phyloP scores from a whole-genome alignment of 2,329 filamentous ascomycete species.

The Aspergillus ruber region DNA sequence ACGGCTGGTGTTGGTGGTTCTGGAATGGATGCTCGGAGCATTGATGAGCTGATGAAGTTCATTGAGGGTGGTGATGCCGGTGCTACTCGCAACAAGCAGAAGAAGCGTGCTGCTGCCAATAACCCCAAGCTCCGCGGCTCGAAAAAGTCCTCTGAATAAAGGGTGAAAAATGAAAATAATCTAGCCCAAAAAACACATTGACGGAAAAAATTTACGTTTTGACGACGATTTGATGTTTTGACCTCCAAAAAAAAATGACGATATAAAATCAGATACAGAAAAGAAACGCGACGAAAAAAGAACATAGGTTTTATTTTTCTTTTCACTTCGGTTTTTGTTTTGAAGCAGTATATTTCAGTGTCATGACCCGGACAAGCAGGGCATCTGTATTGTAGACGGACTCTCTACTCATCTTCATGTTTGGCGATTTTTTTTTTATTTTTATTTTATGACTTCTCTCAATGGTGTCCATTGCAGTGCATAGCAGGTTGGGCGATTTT shows the following conservation, averaged over 20 bases:
- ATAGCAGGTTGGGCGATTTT: slow-evolving; percentile 25
- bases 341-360: not conserved
- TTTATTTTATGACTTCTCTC: slow-evolving; percentile 4
- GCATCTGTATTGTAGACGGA: slow-evolving; percentile 24
- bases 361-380: not conserved
- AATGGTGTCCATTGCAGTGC: slow-evolving; percentile 15
- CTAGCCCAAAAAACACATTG: not conserved
- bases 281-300: not conserved
- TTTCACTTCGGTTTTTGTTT: slow-evolving; percentile 10
- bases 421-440: slow-evolving; percentile 4
- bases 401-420: slow-evolving; percentile 28
- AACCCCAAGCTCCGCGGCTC: slow-evolving; percentile 40
- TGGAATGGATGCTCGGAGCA: slow-evolving; percentile 67
- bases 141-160: slow-evolving; percentile 32
- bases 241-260: not conserved
- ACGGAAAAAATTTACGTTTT: not conserved
- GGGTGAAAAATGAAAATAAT: not conserved
- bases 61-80: slow-evolving; percentile 65
- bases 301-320: not conserved
- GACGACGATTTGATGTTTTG: not conserved
- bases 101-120: slow-evolving; percentile 37
- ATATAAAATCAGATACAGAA: slow-evolving; percentile 1
- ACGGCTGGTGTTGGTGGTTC: slow-evolving; percentile 37
- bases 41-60: slow-evolving; percentile 89
- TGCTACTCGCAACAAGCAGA: slow-evolving; percentile 37